A percentile compares a stretch with the other conserved stretches of the same genome.
Conservation (phyloP, 345 rosid species). For the Punica granatum region DNA sequence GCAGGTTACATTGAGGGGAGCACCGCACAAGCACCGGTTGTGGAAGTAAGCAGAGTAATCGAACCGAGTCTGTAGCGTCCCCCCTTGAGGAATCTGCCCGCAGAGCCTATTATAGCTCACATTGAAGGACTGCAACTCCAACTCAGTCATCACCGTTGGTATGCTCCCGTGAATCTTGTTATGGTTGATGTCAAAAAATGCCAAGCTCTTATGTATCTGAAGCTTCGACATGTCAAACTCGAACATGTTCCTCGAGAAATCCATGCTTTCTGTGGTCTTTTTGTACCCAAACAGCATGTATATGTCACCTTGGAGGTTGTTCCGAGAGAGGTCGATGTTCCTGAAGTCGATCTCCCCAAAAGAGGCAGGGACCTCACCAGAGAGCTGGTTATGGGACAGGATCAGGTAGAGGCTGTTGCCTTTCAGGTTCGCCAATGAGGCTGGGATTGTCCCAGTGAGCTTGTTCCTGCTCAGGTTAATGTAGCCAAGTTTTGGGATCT, state of each 20-base stretch:
- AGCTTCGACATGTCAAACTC: conserved; percentile 15
- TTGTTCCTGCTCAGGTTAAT: conserved; percentile 5
- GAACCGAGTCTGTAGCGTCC: conserved; percentile 8
- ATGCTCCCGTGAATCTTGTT: conserved; percentile 14
- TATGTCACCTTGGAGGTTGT: conserved; percentile 10
- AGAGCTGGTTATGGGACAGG: conserved; percentile 18
- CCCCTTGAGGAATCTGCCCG: conserved; percentile 20
- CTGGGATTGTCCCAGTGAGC: conserved; percentile 19
- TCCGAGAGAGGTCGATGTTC: conserved; percentile 12
- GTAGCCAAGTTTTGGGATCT: background rate
- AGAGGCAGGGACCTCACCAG: conserved; percentile 12
- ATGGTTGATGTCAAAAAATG: conserved; percentile 10
- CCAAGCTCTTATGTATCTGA: conserved; percentile 6
- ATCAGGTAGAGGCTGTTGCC: conserved; percentile 3
- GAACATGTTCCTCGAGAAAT: conserved; percentile 19
- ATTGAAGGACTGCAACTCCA: conserved; percentile 12
- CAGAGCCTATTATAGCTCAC: conserved; percentile 20
- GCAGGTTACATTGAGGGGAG: conserved; percentile 13
- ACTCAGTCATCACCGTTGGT: conserved; percentile 3
- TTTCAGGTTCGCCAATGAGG: conserved; percentile 5
- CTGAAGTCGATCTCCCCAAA: conserved; percentile 5
- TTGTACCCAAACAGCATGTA: conserved; percentile 14
- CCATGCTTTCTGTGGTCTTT: conserved; percentile 6
- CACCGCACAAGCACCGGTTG: conserved; percentile 20
- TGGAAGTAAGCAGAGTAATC: conserved; percentile 16